Percentiles rank a stretch among this genome's conserved stretches.
phyloP scores from a whole-genome alignment of 2,329 filamentous ascomycete species.

The Venturia carpophila region DNA sequence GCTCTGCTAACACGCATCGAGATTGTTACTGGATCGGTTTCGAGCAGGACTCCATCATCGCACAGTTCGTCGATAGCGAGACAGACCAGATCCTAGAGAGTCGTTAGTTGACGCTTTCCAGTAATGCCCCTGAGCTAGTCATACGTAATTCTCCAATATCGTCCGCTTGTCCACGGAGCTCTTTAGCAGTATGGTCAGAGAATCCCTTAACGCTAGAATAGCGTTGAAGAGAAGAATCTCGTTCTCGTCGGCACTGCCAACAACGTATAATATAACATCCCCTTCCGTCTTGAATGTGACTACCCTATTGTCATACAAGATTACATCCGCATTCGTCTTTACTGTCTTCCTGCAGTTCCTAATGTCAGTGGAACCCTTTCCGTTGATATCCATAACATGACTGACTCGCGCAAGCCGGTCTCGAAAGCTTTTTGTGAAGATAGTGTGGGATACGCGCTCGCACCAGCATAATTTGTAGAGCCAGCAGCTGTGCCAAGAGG shows the following conservation, averaged over 20 bases:
- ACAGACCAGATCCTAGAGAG: constrained; percentile 69
- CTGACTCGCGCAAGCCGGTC: constrained; percentile 70
- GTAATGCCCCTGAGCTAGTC: constrained; percentile 45
- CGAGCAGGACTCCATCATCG: constrained; percentile 57
- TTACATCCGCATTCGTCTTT: constrained; percentile 83
- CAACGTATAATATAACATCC: constrained; percentile 90
- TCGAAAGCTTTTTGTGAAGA: constrained; percentile 97
- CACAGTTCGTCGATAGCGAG: constrained; percentile 78
- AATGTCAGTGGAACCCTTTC: not conserved
- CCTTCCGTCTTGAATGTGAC: constrained; percentile 98
- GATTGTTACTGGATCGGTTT: constrained; percentile 93
- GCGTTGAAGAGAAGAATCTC: constrained; percentile 92
- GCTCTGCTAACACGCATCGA: constrained; percentile 87
- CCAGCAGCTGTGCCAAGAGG: constrained; percentile 51
- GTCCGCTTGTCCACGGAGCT: constrained; percentile 97
- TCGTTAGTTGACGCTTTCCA: not conserved
- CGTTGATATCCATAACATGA: not conserved
- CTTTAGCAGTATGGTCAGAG: constrained; percentile 82
- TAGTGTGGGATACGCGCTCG: constrained; percentile 75
- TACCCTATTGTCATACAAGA: constrained; percentile 93
- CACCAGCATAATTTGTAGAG: constrained; percentile 51
- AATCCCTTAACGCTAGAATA: constrained; percentile 81
- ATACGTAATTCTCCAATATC: constrained; percentile 96
- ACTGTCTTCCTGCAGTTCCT: constrained; percentile 55
- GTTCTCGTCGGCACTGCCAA: constrained; percentile 89